Evolutionary conservation across 2,329 filamentous ascomycete genomes (phyloP), one percentile per base, ranked within the genome.

Genomic region (Massarina eburnea): DNA sequence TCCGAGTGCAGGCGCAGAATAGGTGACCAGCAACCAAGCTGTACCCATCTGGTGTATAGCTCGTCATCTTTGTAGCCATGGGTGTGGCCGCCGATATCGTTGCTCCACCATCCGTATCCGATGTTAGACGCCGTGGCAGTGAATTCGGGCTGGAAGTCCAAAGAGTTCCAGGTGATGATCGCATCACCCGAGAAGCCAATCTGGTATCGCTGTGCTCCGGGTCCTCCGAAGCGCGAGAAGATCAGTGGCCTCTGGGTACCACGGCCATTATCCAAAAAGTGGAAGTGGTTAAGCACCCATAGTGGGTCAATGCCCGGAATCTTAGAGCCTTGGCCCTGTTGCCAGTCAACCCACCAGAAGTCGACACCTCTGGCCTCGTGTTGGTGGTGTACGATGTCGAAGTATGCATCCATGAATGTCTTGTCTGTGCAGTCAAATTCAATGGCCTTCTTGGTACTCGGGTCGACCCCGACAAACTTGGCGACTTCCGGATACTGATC

Each of bases 271-370:
- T 84, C 80, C 3, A 82, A 67, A 59, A 79, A 85, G 45, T 85
- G 81, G 56, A 79, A 85, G 58, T 86, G 83, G 55, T 85, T 86
- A 17, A 85, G 72, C 19, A 84, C 67, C 82, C 83, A 85, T 0
- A 86, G 68, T 0, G 83, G 83, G 59, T 85, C 83, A 2, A 85
- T 69, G 1, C 81, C 81, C 0, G 75, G 76, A 5, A 84, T 73
- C 26, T 74, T 73, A 1, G 80, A 81, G 45, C 74, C 70, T 2
- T 71, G 67, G 1, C 83, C 83, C 61, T 85, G 83, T 61, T 86
- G 83, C 82, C 82, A 86, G 59, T 86, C 83, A 21, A 85, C 74
- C 83, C 83, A 86, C 80, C 81, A 84, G 45, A 86, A 84, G 56
- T 85, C 82, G 18, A 77, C 73, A 1, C 79, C 82, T 8, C 80